phyloP scores from a whole-genome alignment of 352 stramenopile genomes.

The Thraustochytrium striatum region DNA sequence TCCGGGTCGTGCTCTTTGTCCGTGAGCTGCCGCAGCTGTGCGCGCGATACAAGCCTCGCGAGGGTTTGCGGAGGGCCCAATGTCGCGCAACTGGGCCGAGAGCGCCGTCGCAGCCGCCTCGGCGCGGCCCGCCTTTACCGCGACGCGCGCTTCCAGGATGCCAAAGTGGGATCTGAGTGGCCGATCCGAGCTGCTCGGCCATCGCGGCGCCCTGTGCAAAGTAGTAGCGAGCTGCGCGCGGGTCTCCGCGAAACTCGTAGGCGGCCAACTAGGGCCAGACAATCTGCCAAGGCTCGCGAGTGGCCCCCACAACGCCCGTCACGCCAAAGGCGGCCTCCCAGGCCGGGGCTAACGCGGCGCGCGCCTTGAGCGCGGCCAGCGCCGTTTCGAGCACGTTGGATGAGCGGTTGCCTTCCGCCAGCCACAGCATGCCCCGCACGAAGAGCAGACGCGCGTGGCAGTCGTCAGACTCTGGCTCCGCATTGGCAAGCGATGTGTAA shows the following conservation, averaged over 20 bases:
- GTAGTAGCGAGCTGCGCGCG: slow-evolving; percentile 30
- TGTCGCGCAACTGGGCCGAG: no score
- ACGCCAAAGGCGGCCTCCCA: background rate
- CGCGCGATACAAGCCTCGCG: background rate
- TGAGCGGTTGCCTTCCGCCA: background rate
- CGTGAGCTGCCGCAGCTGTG: background rate
- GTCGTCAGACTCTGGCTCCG: background rate
- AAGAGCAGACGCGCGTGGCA: slow-evolving; percentile 12
- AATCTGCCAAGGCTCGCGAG: slow-evolving; percentile 15
- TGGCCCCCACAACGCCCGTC: slow-evolving; percentile 29
- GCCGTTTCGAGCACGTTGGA: background rate
- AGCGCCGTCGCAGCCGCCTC: background rate
- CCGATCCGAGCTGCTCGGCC: slow-evolving; percentile 20
- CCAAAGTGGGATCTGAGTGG: slow-evolving; percentile 1
- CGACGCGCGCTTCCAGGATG: slow-evolving; percentile 5
- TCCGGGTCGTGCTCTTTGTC: background rate
- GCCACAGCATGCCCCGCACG: background rate
- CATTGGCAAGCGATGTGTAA: background rate
- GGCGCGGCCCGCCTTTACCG: background rate
- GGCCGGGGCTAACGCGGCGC: background rate
- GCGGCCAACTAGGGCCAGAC: slow-evolving; percentile 14
- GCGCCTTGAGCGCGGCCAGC: background rate
- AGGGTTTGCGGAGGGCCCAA: no score
- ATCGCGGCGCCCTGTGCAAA: background rate
- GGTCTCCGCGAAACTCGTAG: slow-evolving; percentile 1